Evolutionary conservation across 2,329 filamentous ascomycete genomes (phyloP).

Genomic region (Penicillium brasilianum): DNA sequence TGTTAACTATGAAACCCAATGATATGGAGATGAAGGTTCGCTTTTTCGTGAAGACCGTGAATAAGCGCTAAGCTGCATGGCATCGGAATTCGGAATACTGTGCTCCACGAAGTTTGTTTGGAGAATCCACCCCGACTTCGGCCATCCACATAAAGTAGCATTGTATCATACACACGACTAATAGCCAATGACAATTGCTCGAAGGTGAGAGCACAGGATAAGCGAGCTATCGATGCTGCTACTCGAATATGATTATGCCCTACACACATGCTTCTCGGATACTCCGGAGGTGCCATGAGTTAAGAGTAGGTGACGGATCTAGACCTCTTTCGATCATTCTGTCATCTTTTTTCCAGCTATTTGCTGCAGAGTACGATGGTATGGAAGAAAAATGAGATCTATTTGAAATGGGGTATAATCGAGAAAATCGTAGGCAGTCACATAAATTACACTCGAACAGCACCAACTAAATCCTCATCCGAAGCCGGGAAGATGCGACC

Average conservation of each 20-base stretch:
- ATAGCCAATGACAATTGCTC: neutral
- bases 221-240: neutral
- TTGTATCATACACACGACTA: neutral
- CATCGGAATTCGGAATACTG: constrained; percentile 4
- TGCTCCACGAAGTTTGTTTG: neutral
- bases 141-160: neutral
- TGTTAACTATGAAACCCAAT: neutral
- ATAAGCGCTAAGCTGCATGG: constrained; percentile 1
- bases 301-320: neutral
- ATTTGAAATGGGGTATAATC: neutral
- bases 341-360: neutral
- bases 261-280: neutral
- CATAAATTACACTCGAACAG: constrained; percentile 1
- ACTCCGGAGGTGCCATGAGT: neutral
- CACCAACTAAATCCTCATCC: neutral
- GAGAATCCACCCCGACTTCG: neutral
- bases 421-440: neutral
- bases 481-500: constrained; percentile 38
- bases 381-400: too few relatives aligned
- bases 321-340: neutral
- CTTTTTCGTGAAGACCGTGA: neutral
- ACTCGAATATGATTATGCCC: neutral
- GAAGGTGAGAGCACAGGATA: neutral
- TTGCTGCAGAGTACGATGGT: neutral
- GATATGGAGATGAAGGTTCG: neutral